phyloP scores from a whole-genome alignment of 2,329 filamentous ascomycete species.

The Huntiella moniliformis region DNA sequence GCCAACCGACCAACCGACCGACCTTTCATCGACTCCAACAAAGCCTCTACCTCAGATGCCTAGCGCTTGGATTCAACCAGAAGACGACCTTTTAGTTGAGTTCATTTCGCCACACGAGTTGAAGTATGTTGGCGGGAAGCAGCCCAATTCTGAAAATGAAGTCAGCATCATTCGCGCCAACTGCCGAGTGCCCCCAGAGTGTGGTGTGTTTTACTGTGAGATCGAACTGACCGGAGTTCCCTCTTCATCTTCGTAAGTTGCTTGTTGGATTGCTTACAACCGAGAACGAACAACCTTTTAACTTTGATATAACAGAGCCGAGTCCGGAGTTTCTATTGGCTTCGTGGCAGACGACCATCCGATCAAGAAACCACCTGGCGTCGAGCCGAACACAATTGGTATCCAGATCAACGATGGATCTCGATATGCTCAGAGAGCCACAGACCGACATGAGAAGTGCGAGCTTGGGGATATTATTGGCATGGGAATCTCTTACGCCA shows the following conservation, averaged over 20 bases:
- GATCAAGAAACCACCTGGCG: conserved; percentile 30
- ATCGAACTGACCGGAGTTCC: conserved; percentile 20
- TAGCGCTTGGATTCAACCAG: too few species aligned
- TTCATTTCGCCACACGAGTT: conserved; percentile 38
- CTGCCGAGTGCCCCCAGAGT: conserved; percentile 70
- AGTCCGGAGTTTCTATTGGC: conserved; percentile 24
- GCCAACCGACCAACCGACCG: too few species aligned
- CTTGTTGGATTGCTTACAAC: conserved; percentile 23
- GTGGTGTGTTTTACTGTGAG: conserved; percentile 91
- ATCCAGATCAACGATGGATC: conserved; percentile 49
- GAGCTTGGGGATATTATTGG: conserved; percentile 40
- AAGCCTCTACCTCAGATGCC: too few species aligned
- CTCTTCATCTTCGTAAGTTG: background rate
- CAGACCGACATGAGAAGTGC: conserved; percentile 24
- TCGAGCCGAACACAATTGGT: conserved; percentile 50
- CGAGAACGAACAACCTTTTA: background rate
- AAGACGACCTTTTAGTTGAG: conserved; percentile 25
- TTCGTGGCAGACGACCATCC: conserved; percentile 22
- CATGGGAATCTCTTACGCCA: conserved; percentile 47
- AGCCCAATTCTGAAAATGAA: conserved; percentile 37
- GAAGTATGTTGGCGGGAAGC: conserved; percentile 31
- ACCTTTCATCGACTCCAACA: too few species aligned
- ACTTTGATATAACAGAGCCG: background rate
- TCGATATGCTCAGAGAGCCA: too few species aligned
- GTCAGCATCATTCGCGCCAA: conserved; percentile 69